Evolutionary conservation across 2,329 filamentous ascomycete genomes (phyloP).

Genomic region (Zymoseptoria passerinii): DNA sequence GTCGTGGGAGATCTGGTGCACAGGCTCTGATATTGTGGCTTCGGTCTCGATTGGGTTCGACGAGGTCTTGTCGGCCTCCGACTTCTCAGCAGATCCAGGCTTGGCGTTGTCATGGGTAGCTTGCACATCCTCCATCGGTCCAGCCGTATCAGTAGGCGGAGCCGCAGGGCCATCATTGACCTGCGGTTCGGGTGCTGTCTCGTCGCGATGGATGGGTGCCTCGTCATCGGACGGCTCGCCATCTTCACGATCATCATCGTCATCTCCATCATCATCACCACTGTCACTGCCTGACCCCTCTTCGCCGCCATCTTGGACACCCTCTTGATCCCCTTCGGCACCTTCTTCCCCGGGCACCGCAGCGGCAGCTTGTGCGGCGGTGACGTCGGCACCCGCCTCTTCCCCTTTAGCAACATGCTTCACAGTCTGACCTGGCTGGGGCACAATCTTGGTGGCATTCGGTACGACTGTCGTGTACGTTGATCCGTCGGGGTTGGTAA

Average conservation of each 20-base stretch:
- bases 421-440: conserved; percentile 27
- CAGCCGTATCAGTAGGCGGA: neutral
- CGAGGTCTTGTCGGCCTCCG: neutral
- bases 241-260: conserved; percentile 37
- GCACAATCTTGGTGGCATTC: conserved; percentile 30
- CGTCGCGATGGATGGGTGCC: conserved; percentile 16
- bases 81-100: neutral
- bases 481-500: conserved; percentile 39
- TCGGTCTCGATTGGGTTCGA: conserved; percentile 11
- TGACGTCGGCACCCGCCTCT: conserved; percentile 28
- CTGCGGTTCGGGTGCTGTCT: neutral
- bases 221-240: conserved; percentile 28
- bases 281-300: conserved; percentile 40
- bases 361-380: conserved; percentile 34
- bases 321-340: conserved; percentile 36
- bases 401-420: conserved; percentile 30
- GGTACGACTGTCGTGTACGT: conserved; percentile 33
- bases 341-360: conserved; percentile 36
- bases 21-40: conserved; percentile 4
- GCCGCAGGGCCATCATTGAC: neutral
- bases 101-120: neutral
- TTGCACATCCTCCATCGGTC: neutral
- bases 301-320: conserved; percentile 37
- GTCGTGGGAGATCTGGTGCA: conserved; percentile 18
- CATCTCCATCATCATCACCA: conserved; percentile 44